A percentile compares a stretch with the other conserved stretches of the same genome.
Evolutionary conservation across 768 basidiomycete species (phyloP).

Genomic region (Hygrophorus russula): DNA sequence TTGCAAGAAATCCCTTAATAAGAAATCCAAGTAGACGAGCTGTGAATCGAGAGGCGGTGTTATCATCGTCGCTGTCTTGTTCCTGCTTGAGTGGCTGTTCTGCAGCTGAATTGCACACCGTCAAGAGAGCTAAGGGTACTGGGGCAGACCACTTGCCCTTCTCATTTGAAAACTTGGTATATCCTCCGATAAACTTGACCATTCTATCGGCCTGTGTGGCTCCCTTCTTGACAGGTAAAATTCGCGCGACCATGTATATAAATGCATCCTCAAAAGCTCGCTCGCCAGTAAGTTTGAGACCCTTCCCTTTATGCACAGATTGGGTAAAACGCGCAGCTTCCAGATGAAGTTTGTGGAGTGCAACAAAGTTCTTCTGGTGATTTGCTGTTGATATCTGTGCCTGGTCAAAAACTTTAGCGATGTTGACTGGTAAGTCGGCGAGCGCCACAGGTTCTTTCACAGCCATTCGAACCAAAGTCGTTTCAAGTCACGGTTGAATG

Average conservation of each 20-base stretch:
- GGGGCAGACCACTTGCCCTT: conserved; percentile 46
- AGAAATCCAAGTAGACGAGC: conserved; percentile 60
- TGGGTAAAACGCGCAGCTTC: conserved; percentile 49
- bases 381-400: conserved; percentile 71
- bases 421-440: too few relatives aligned
- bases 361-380: conserved; percentile 89
- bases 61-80: conserved; percentile 40
- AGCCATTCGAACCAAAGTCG: too few relatives aligned
- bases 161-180: conserved; percentile 71
- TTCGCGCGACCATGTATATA: conserved; percentile 59
- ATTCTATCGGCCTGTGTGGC: conserved; percentile 62
- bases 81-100: conserved; percentile 26
- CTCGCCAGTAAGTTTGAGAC: conserved; percentile 59
- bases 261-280: conserved; percentile 68
- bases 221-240: conserved; percentile 81
- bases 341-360: conserved; percentile 72
- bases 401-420: conserved; percentile 50
- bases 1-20: conserved; percentile 74
- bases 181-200: conserved; percentile 79
- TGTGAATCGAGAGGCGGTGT: conserved; percentile 58
- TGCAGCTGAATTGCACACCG: conserved; percentile 4
- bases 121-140: neutral
- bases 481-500: too few relatives aligned
- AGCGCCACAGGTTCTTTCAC: too few relatives aligned
- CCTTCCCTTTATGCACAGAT: conserved; percentile 32